Percentiles rank a stretch among this genome's conserved stretches.
Evolutionary conservation across 2,329 filamentous ascomycete genomes (phyloP).

Genomic region (Leptographium procerum): DNA sequence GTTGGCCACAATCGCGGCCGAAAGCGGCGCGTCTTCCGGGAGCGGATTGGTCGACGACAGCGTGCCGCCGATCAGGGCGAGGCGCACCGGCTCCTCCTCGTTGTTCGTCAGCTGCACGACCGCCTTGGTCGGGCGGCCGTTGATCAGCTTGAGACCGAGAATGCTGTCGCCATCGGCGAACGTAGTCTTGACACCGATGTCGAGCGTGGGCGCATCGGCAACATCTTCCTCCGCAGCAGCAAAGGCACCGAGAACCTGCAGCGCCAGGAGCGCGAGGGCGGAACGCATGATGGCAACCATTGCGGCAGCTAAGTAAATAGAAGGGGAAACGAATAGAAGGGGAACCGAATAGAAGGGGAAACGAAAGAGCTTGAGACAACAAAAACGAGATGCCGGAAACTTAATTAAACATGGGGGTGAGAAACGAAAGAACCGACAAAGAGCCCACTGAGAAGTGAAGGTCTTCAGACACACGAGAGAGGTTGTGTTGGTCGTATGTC

Average conservation of each 20-base stretch:
- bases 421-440: background rate
- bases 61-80: conserved; percentile 67
- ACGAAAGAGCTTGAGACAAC: conserved; percentile 4
- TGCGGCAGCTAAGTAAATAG: conserved; percentile 17
- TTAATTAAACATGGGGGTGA: conserved; percentile 9
- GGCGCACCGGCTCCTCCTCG: conserved; percentile 61
- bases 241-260: conserved; percentile 54
- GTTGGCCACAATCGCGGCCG: conserved; percentile 63
- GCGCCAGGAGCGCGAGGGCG: conserved; percentile 58
- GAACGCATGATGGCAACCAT: conserved; percentile 70
- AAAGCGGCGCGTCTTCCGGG: conserved; percentile 34
- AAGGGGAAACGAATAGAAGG: conserved; percentile 2
- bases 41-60: conserved; percentile 48
- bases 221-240: conserved; percentile 44
- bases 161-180: conserved; percentile 60
- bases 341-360: conserved; percentile 1
- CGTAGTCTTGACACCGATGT: conserved; percentile 52
- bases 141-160: conserved; percentile 92
- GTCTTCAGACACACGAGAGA: background rate
- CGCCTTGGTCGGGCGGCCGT: conserved; percentile 75
- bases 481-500: background rate
- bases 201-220: conserved; percentile 32
- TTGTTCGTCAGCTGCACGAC: conserved; percentile 76
- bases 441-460: background rate
- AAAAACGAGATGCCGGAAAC: background rate